Conservation (phyloP, 495 filamentous ascomycete genomes). For the Lasiosphaeris hirsuta region DNA sequence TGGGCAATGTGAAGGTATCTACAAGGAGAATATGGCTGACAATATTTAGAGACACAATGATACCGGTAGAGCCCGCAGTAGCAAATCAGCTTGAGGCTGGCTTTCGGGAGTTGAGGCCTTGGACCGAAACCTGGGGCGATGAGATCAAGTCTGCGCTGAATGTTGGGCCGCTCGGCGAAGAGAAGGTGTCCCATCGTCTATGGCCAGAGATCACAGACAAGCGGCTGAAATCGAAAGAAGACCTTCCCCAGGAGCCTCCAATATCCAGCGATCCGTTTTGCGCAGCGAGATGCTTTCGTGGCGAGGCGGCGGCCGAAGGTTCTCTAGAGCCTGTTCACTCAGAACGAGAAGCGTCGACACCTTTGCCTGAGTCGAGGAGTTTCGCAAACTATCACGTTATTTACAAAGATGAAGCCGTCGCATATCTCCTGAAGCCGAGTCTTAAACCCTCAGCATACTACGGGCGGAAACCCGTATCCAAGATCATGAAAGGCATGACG, state of each 20-base stretch:
- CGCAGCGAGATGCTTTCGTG: conserved; percentile 51
- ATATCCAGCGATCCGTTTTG: conserved; percentile 54
- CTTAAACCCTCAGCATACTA: conserved; percentile 78
- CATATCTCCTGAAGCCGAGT: conserved; percentile 76
- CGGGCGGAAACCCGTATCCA: conserved; percentile 69
- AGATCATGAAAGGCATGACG: conserved; percentile 77
- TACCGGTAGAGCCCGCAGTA: conserved; percentile 80
- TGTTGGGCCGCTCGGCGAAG: conserved; percentile 83
- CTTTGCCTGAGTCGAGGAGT: conserved; percentile 34
- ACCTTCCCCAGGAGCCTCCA: conserved; percentile 37
- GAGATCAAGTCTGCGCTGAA: conserved; percentile 89
- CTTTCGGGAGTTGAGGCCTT: conserved; percentile 79
- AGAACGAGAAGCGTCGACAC: conserved; percentile 32
- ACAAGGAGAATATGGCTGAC: conserved; percentile 3
- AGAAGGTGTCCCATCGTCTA: conserved; percentile 78
- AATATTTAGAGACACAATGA: conserved; percentile 70
- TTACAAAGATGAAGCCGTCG: conserved; percentile 69
- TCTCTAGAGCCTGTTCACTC: conserved; percentile 39
- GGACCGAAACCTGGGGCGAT: conserved; percentile 91
- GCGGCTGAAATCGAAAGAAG: conserved; percentile 33
- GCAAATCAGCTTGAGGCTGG: conserved; percentile 90
- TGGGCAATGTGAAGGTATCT: neutral
- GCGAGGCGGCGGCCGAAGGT: conserved; percentile 54
- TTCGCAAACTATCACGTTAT: conserved; percentile 75
- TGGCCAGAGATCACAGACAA: conserved; percentile 62